Evolutionary conservation across 1,284 basidiomycete genomes (phyloP).

Genomic region (Ceratobasidium sp.): DNA sequence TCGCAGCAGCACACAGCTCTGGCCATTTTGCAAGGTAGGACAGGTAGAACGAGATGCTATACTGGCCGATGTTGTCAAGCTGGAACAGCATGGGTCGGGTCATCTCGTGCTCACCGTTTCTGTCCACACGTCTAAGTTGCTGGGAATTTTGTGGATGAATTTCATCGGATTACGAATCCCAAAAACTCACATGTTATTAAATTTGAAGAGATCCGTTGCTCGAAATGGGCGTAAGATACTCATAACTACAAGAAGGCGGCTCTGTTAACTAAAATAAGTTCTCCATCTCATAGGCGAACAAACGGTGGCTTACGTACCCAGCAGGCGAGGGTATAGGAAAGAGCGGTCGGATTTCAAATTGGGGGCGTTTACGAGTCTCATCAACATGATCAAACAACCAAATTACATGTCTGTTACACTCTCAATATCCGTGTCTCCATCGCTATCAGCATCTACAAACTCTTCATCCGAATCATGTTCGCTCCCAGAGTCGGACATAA

Average conservation of each 20-base stretch:
- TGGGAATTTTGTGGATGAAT: slow-evolving; percentile 53
- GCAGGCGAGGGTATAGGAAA: not conserved
- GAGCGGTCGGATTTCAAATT: not conserved
- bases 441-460: slow-evolving; percentile 25
- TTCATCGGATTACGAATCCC: slow-evolving; percentile 50
- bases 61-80: slow-evolving; percentile 60
- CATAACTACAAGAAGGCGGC: slow-evolving; percentile 60
- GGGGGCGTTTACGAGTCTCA: not conserved
- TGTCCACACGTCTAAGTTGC: slow-evolving; percentile 93
- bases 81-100: not conserved
- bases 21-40: slow-evolving; percentile 90
- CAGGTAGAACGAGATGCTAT: slow-evolving; percentile 86
- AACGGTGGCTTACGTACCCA: too few species aligned
- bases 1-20: slow-evolving; percentile 84
- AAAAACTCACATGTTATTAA: slow-evolving; percentile 81
- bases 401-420: slow-evolving; percentile 18
- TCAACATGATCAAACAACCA: slow-evolving; percentile 1
- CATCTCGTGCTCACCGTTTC: slow-evolving; percentile 77
- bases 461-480: slow-evolving; percentile 29
- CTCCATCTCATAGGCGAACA: not conserved
- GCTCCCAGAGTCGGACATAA: slow-evolving; percentile 10
- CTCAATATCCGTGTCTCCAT: slow-evolving; percentile 37
- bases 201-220: slow-evolving; percentile 88
- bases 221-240: slow-evolving; percentile 84
- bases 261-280: not conserved